Evolutionary conservation across 1,284 basidiomycete species (phyloP), one percentile per base, ranked within the genome.

Genomic region (Cryptococcus sp.): DNA sequence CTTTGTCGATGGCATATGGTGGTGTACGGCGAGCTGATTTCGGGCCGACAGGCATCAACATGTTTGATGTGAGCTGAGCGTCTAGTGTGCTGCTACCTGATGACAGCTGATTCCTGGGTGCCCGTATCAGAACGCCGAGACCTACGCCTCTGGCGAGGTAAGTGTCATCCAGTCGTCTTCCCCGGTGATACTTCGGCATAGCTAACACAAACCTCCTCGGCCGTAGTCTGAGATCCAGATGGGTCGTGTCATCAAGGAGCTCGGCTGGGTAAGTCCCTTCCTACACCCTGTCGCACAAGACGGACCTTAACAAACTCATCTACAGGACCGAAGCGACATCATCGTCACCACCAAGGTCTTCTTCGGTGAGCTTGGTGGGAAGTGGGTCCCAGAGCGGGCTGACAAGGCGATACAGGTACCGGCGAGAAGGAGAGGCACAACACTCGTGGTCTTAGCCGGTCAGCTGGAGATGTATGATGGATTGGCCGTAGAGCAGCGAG

Each of bases 211-310:
- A 48, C 45, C 36, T 35, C 33, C 20, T 55, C 61, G 24, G n/a
- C n/a, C n/a, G 28, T 23, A 69, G 64, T 76, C 73, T 43, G 75
- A 77, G 62, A 55, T 66, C 23, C 77, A 79, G 66, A 88, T 87
- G 80, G 88, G 88, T 11, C 84, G 86, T 49, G 88, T 85, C 11
- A 84, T 91, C 70, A 84, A 83, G 69, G 87, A 89, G 70, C 82
- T 89, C 36, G 83, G 84, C 21, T 80, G 87, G 67, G 63, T 61
- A 28, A 38, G 62, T 56, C 36, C 6, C 39, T 16, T 18, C 8
- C 12, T 12, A n/a, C n/a, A n/a, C 21, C 37, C 21, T 43, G 18
- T 43, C 16, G 6, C 28, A 12, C 9, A 7, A 9, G 35, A 37
- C 9, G n/a, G n/a, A 1, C 16, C 13, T 15, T 28, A 46, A 53